Evolutionary conservation across 192 early-diverging fungal species (phyloP).

Genomic region (Coemansia sp.): DNA sequence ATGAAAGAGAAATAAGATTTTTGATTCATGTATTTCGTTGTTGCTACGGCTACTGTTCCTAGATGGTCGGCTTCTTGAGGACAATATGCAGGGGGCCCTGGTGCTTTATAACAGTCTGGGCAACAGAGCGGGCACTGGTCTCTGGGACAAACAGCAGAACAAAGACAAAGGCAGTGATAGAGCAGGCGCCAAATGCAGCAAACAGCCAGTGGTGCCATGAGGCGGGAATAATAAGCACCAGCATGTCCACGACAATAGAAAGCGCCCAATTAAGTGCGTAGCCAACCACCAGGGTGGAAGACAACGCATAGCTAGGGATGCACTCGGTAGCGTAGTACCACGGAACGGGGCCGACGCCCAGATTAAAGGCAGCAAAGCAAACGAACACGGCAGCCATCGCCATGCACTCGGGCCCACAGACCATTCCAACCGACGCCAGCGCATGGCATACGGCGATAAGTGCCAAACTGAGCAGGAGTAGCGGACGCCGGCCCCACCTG

Average conservation of each 20-base stretch:
- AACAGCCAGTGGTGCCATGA: constrained; percentile 45
- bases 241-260: constrained; percentile 51
- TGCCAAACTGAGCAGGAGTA: constrained; percentile 62
- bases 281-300: constrained; percentile 63
- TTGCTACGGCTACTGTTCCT: too few species aligned
- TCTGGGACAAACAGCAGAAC: constrained; percentile 70
- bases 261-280: constrained; percentile 71
- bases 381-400: constrained; percentile 64
- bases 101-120: constrained; percentile 26
- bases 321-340: constrained; percentile 76
- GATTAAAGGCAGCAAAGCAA: constrained; percentile 69
- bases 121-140: constrained; percentile 63
- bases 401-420: constrained; percentile 52
- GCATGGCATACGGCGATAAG: constrained; percentile 63
- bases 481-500: constrained; percentile 62
- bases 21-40: too few species aligned
- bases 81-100: constrained; percentile 31
- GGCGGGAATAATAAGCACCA: constrained; percentile 52
- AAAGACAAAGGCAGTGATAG: constrained; percentile 50
- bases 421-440: constrained; percentile 59
- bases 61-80: constrained; percentile 6
- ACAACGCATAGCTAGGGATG: constrained; percentile 67
- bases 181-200: constrained; percentile 63
- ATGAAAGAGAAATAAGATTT: too few species aligned
- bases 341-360: constrained; percentile 77